A percentile compares a stretch with the other conserved stretches of the same genome.
Conservation (phyloP, 2,329 filamentous ascomycete genomes). For the Cytospora mali region DNA sequence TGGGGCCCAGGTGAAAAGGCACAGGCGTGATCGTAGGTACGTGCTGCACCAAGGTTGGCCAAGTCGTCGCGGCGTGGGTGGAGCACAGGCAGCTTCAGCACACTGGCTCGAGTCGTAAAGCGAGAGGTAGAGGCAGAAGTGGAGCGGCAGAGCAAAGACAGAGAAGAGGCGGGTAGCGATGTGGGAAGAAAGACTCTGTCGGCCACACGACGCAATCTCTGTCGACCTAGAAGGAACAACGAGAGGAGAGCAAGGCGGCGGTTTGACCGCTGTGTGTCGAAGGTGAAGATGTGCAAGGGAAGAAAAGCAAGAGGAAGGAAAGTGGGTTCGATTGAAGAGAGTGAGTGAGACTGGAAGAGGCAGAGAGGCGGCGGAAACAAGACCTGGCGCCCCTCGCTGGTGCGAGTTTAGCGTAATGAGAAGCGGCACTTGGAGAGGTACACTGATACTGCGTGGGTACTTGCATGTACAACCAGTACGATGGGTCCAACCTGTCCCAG, state of each 20-base stretch:
- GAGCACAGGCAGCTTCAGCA: not conserved
- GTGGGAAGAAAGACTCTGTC: not conserved
- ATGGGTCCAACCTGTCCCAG: slow-evolving; percentile 11
- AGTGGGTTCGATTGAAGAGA: slow-evolving; percentile 20
- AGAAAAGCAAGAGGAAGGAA: slow-evolving; percentile 15
- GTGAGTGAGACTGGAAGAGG: slow-evolving; percentile 24
- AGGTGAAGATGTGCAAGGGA: slow-evolving; percentile 12
- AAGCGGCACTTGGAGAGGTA: slow-evolving; percentile 24
- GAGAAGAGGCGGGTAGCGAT: not conserved
- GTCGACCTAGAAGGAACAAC: slow-evolving; percentile 17
- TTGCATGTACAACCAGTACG: slow-evolving; percentile 1
- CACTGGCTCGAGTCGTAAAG: not conserved
- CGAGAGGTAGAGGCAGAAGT: slow-evolving; percentile 2
- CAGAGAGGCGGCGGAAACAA: slow-evolving; percentile 28
- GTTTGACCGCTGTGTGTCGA: slow-evolving; percentile 17
- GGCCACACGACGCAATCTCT: slow-evolving; percentile 21
- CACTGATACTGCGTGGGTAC: slow-evolving; percentile 2
- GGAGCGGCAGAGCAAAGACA: slow-evolving; percentile 1
- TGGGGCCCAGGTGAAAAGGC: slow-evolving; percentile 8
- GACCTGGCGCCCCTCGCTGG: slow-evolving; percentile 28
- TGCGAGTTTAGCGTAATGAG: slow-evolving; percentile 27
- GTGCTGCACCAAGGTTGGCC: slow-evolving; percentile 1
- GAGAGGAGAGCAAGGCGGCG: slow-evolving; percentile 18
- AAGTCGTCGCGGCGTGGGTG: slow-evolving; percentile 18
- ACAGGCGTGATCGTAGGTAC: slow-evolving; percentile 5